These are phyloP conservation scores for Solanum infundibuliforme DNA, from an alignment of 257 asterid genomes.

Conservation along the genomic window DNA sequence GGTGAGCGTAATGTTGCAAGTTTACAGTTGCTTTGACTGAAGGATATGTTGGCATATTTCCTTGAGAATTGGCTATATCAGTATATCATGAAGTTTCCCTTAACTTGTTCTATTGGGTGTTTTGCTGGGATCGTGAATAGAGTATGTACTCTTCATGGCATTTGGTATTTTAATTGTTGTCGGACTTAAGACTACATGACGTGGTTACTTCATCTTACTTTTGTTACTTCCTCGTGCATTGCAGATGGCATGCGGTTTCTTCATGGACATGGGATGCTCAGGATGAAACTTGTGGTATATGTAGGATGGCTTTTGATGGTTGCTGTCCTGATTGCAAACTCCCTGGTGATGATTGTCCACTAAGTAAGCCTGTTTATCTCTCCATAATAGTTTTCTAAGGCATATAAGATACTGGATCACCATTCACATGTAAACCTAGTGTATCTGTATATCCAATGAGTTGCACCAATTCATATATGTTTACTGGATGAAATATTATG, in stretches of 20 bases:
- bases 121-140: constrained; percentile 28
- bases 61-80: not conserved
- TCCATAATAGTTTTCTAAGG: not conserved
- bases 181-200: not conserved
- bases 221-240: not conserved
- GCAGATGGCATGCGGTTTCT: constrained; percentile 83
- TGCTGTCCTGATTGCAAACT: constrained; percentile 88
- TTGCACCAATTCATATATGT: not conserved
- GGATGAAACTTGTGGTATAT: constrained; percentile 90
- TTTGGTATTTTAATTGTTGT: not conserved
- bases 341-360: constrained; percentile 90
- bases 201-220: not conserved
- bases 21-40: not conserved
- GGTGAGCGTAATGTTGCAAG: not conserved
- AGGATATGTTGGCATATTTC: not conserved
- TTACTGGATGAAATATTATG: not conserved
- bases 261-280: constrained; percentile 99
- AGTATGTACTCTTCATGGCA: constrained; percentile 36
- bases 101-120: constrained; percentile 24
- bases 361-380: constrained; percentile 35
- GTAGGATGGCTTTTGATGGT: constrained; percentile 90
- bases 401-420: not conserved
- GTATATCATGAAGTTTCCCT: constrained; percentile 18
- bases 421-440: not conserved
- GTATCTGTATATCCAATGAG: not conserved